Conservation (phyloP, 2,329 filamentous ascomycete genomes). For the Apiospora sp. region DNA sequence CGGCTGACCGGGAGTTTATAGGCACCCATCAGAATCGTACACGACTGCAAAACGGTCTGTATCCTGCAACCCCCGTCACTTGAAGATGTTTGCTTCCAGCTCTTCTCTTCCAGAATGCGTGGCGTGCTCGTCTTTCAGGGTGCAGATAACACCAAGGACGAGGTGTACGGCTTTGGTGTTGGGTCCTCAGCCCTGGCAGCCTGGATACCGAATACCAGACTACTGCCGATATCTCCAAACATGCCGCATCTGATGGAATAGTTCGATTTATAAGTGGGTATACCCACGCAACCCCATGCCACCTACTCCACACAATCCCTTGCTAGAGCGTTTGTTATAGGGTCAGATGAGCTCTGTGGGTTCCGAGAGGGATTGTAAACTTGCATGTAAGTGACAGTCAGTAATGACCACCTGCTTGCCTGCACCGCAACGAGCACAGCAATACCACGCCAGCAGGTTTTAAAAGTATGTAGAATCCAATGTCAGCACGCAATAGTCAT, state of each 20-base stretch:
- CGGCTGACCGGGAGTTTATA: background rate
- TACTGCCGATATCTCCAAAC: constrained; percentile 7
- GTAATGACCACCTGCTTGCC: background rate
- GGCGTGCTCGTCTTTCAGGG: background rate
- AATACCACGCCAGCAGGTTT: background rate
- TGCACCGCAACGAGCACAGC: background rate
- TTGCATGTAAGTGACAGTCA: background rate
- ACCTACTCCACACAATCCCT: background rate
- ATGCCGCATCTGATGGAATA: background rate
- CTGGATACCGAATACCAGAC: background rate
- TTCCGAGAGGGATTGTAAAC: background rate
- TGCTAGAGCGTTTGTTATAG: background rate
- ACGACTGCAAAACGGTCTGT: background rate
- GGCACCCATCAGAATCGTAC: constrained; percentile 3
- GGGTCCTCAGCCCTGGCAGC: background rate
- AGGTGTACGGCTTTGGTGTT: background rate
- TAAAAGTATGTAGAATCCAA: background rate
- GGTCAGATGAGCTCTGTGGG: constrained; percentile 10
- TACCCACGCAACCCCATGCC: constrained; percentile 4
- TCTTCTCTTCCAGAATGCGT: background rate
- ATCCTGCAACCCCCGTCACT: background rate
- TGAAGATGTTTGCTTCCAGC: background rate
- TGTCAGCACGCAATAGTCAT: background rate
- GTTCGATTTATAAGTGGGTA: background rate
- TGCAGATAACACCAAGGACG: background rate